Conservation (phyloP, 768 basidiomycete genomes). For the Mycena pura region DNA sequence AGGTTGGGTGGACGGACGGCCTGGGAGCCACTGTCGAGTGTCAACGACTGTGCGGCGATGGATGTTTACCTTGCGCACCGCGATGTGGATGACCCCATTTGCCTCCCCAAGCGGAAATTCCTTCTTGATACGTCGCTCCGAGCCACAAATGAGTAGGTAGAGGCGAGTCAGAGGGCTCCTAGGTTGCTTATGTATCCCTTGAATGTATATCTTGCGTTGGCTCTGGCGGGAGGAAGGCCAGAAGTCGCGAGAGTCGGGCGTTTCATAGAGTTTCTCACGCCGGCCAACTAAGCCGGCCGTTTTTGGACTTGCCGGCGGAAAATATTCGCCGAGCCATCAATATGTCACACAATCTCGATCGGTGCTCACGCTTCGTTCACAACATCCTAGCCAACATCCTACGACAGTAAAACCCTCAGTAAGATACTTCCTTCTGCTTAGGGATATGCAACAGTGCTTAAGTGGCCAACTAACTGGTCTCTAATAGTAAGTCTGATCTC, state of each 20-base stretch:
- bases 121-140: not conserved
- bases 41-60: not conserved
- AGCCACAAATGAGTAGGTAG: conserved; percentile 1
- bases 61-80: not conserved
- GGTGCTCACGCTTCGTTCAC: not conserved
- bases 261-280: not conserved
- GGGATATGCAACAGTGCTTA: not conserved
- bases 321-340: no score
- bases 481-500: no score
- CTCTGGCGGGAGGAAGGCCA: not conserved
- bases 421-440: not conserved
- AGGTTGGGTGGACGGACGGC: conserved; percentile 23
- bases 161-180: no score
- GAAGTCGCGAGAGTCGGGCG: not conserved
- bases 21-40: conserved; percentile 25
- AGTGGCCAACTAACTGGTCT: no score
- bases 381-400: not conserved
- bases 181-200: not conserved
- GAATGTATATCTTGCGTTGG: not conserved
- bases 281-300: not conserved
- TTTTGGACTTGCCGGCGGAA: not conserved
- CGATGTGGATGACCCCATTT: conserved; percentile 1
- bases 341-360: not conserved
- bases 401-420: not conserved
- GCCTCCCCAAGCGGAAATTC: not conserved